Conservation (phyloP, 257 asterid genomes). For the Lycium ferocissimum region DNA sequence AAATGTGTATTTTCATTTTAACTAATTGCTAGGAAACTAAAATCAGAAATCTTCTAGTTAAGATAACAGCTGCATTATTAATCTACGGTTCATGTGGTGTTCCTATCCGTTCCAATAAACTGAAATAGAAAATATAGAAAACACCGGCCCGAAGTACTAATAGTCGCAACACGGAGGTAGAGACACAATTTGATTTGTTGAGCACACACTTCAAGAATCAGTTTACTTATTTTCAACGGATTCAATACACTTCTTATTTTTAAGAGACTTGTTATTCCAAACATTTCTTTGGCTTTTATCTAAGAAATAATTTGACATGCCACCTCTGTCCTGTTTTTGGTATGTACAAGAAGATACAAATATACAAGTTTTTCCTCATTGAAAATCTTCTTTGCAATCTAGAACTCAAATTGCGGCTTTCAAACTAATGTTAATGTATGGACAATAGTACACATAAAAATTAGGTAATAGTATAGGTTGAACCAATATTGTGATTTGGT, state of each 20-base stretch:
- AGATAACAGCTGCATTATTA: not conserved
- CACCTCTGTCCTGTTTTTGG: not conserved
- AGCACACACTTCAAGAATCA: not conserved
- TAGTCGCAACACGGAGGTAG: not conserved
- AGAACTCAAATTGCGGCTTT: constrained; percentile 14
- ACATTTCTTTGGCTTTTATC: not conserved
- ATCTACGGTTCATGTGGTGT: not conserved
- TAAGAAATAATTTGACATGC: not conserved
- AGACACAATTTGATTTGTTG: not conserved
- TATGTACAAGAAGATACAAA: not conserved
- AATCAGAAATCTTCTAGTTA: not conserved
- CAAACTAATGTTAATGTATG: constrained; percentile 23
- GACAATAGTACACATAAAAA: not conserved
- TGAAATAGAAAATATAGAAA: not conserved
- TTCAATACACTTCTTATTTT: constrained; percentile 8
- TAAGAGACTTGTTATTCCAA: constrained; percentile 18
- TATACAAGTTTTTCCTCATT: not conserved
- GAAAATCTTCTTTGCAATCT: not conserved
- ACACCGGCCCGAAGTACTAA: not conserved
- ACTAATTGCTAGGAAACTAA: not conserved
- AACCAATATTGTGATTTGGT: not conserved
- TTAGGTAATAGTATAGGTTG: not conserved
- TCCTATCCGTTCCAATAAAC: not conserved
- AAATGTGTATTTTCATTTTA: not conserved
- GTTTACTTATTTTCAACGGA: not conserved